Base-by-base conservation (phyloP, 2,329 filamentous ascomycete species). In the Cryphonectria nitschkei region DNA sequence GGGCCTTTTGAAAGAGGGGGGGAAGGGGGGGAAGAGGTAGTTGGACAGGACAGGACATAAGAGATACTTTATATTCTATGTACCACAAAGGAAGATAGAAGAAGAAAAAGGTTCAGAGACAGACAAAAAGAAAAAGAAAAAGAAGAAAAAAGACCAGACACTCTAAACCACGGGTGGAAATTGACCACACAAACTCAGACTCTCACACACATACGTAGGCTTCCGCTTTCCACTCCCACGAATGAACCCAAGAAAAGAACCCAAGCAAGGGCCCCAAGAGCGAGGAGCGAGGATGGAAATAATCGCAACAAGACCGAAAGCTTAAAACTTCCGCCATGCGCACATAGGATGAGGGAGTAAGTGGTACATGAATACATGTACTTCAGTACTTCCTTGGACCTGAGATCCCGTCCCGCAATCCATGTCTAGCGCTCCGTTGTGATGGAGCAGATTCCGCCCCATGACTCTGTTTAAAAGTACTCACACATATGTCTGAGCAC, bases 281-380 rank as follows among this genome's bases (percentile, higher is more conserved):
- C 26, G 54, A 68, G 19, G 43, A 41, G 46, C 46, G 22, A 50
- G 46, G 16, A 19, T 50, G 46, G 67, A 68, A 68, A 67, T 69
- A 68, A 71, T 71, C 62, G 63, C 67, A 68, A 69, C 63, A 71
- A 71, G 67, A 66, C 67, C 67, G 67, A 71, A 71, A 71, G 70
- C 69, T 71, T 71, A 71, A 66, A 71, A 46, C 34, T 60, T 65
- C 70, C 70, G 58, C 68, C 62, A 68, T 56, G 32, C 61, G 66
- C 60, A 34, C 26, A 19, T 58, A 58, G 14, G 54, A 50, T n/a
- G 46, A 50, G 46, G 46, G 46, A 50, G 37, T 2, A 22, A 50
- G 37, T 2, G 37, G 37, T 58, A 67, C 43, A 52, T 54, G 66
- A 62, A 63, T 66, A 67, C 67, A 46, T 61, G 32, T 29, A 22